Percentiles rank a stretch among this genome's conserved stretches.
phyloP scores from a whole-genome alignment of 2,329 filamentous ascomycete species.

The Ophiostoma pallidulum region DNA sequence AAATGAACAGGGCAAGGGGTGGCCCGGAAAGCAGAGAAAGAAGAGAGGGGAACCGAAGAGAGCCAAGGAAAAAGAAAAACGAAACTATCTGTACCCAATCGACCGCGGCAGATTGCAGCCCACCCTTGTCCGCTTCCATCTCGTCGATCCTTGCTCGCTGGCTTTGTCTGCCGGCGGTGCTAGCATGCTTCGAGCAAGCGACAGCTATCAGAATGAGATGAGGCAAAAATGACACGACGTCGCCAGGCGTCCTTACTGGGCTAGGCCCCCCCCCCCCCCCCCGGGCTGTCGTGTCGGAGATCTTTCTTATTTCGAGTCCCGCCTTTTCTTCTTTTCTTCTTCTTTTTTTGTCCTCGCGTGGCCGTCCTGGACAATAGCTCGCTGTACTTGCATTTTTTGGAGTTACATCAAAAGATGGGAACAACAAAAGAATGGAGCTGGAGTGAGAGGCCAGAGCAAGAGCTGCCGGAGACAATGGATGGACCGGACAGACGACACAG shows the following conservation, averaged over 20 bases:
- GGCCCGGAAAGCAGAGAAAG: not conserved
- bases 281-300: constrained; percentile 6
- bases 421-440: too few relatives aligned
- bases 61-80: not conserved
- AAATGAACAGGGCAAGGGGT: too few relatives aligned
- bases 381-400: too few relatives aligned
- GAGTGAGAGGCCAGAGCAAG: too few relatives aligned
- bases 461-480: too few relatives aligned
- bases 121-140: not conserved
- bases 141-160: not conserved
- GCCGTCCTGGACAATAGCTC: too few relatives aligned
- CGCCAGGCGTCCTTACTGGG: constrained; percentile 1
- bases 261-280: too few relatives aligned
- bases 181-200: not conserved
- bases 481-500: too few relatives aligned
- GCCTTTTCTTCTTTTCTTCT: not conserved
- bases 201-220: not conserved
- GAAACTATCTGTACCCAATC: too few relatives aligned
- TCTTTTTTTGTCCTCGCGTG: too few relatives aligned
- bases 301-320: not conserved
- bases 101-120: not conserved
- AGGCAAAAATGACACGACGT: constrained; percentile 10
- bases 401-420: too few relatives aligned
- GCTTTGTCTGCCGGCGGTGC: not conserved
- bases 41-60: not conserved